A percentile compares a stretch with the other conserved stretches of the same genome.
Evolutionary conservation across 1,139 yeast species (phyloP).

Genomic region (Blastobotrys raffinosifermentans): DNA sequence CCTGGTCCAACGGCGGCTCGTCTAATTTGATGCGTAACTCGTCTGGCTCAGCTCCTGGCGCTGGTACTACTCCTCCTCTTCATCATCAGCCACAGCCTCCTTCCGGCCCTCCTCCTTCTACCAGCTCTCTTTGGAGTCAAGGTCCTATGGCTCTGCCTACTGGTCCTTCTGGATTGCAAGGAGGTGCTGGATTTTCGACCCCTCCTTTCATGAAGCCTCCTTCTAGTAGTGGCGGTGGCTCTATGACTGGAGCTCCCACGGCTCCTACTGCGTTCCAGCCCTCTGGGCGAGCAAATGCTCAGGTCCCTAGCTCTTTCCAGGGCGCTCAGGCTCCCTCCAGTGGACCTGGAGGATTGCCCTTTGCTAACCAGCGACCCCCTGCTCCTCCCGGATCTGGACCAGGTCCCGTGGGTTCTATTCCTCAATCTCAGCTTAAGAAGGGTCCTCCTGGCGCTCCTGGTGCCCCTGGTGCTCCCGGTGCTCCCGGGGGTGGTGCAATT

Average conservation of each 20-base stretch:
- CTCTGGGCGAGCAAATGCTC: constrained; percentile 6
- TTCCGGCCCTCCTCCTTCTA: not conserved
- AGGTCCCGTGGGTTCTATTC: constrained; percentile 9
- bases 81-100: too few species aligned
- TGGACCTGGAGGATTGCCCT: constrained; percentile 1
- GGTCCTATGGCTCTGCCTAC: not conserved
- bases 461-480: constrained; percentile 5
- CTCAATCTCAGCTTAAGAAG: constrained; percentile 6
- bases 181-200: constrained; percentile 9
- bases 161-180: constrained; percentile 1
- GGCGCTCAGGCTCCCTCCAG: constrained; percentile 1
- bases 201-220: constrained; percentile 7
- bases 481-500: constrained; percentile 4
- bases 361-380: constrained; percentile 10
- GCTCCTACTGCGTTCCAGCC: constrained; percentile 11
- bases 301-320: constrained; percentile 2
- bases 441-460: constrained; percentile 21
- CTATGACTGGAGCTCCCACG: constrained; percentile 13
- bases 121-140: not conserved
- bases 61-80: not conserved
- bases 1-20: constrained; percentile 11
- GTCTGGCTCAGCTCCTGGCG: not conserved
- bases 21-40: not conserved
- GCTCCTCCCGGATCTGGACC: constrained; percentile 12
- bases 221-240: constrained; percentile 6